Conservation (phyloP, 805 yeast species). For the Phaffomyces thermotolerans region DNA sequence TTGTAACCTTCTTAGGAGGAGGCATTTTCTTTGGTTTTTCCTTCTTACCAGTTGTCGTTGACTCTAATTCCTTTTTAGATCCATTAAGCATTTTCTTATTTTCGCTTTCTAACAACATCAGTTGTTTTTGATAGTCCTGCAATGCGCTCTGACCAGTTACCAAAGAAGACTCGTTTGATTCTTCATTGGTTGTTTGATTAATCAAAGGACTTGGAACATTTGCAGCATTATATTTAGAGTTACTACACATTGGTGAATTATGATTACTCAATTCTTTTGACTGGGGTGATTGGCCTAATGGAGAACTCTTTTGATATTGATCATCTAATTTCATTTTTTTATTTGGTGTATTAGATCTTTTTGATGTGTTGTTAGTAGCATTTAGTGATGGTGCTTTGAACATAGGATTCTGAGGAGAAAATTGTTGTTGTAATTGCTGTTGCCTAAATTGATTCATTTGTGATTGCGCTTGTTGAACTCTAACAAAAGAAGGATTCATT, state of each 20-base stretch:
- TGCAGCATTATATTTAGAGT: slow-evolving; percentile 8
- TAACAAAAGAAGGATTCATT: slow-evolving; percentile 20
- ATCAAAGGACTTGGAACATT: slow-evolving; percentile 22
- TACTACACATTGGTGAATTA: slow-evolving; percentile 9
- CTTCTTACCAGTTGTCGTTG: slow-evolving; percentile 4
- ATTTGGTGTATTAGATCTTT: slow-evolving; percentile 12
- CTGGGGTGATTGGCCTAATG: slow-evolving; percentile 7
- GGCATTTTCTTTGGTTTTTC: slow-evolving; percentile 15
- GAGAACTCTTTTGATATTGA: slow-evolving; percentile 7
- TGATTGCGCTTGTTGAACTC: slow-evolving; percentile 32
- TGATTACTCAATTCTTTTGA: background rate
- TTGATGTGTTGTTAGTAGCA: background rate
- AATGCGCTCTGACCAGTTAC: slow-evolving; percentile 37
- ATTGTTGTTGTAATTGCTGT: slow-evolving; percentile 17
- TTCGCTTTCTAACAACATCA: slow-evolving; percentile 67
- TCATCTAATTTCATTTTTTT: slow-evolving; percentile 19
- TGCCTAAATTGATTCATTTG: slow-evolving; percentile 46
- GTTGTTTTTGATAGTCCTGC: slow-evolving; percentile 76
- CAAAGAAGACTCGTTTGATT: slow-evolving; percentile 6
- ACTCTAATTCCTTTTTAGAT: slow-evolving; percentile 30
- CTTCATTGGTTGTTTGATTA: slow-evolving; percentile 12
- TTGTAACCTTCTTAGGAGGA: slow-evolving; percentile 18
- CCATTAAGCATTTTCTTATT: slow-evolving; percentile 61
- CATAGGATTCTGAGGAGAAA: slow-evolving; percentile 11
- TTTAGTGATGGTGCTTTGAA: slow-evolving; percentile 4